Evolutionary conservation across 2,329 filamentous ascomycete genomes (phyloP).

Genomic region (Phaeosphaeriaceae sp.): DNA sequence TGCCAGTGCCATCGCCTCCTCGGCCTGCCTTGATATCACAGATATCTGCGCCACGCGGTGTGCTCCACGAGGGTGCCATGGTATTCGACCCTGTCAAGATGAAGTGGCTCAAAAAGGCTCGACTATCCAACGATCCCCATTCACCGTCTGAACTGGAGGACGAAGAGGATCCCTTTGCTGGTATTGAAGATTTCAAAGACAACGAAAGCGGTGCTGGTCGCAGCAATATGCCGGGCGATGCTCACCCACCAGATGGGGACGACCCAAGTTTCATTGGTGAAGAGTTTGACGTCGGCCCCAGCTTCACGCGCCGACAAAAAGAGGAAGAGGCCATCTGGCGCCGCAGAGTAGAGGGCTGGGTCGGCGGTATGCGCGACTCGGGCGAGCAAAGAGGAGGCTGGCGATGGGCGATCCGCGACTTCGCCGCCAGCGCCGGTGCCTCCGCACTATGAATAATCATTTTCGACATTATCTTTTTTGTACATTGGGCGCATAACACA

Average conservation of each 20-base stretch:
- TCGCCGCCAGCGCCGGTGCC: constrained; percentile 45
- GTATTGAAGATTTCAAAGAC: constrained; percentile 91
- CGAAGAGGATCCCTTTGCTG: constrained; percentile 92
- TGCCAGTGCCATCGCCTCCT: constrained; percentile 56
- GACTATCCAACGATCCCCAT: constrained; percentile 42
- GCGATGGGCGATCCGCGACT: constrained; percentile 74
- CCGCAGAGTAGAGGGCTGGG: constrained; percentile 86
- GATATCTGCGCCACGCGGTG: constrained; percentile 77
- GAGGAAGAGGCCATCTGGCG: constrained; percentile 94
- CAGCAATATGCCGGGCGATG: constrained; percentile 27
- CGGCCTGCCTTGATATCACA: constrained; percentile 88
- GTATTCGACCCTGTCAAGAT: constrained; percentile 96
- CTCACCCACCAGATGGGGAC: constrained; percentile 27
- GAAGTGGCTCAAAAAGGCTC: constrained; percentile 87
- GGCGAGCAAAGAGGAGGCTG: constrained; percentile 59
- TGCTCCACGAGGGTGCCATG: constrained; percentile 97
- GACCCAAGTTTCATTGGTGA: constrained; percentile 71
- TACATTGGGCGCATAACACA: constrained; percentile 2
- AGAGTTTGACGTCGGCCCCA: constrained; percentile 96
- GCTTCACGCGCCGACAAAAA: constrained; percentile 86
- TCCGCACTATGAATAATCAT: constrained; percentile 20
- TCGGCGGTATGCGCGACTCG: constrained; percentile 62
- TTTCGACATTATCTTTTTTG: constrained; percentile 2
- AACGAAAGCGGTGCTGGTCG: constrained; percentile 45
- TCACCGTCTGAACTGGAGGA: constrained; percentile 70